Evolutionary conservation across 129 eudicot species (phyloP).

Genomic region (Solidago caesia): DNA sequence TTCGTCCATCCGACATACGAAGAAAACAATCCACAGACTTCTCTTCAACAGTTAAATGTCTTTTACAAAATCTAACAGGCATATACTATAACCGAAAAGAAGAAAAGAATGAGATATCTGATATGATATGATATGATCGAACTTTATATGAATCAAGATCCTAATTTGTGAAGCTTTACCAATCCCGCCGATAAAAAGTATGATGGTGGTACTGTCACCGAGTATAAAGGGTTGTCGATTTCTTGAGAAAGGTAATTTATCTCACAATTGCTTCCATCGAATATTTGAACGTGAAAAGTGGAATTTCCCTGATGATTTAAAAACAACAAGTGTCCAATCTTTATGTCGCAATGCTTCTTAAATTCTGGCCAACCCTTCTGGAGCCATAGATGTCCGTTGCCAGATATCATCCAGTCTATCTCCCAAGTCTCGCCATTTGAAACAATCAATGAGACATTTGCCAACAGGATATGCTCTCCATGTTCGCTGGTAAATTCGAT

Average conservation of each 20-base stretch:
- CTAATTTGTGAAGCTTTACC: slow-evolving; percentile 11
- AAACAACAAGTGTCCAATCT: not conserved
- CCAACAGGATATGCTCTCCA: slow-evolving; percentile 18
- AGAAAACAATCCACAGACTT: slow-evolving; percentile 3
- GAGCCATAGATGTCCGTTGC: slow-evolving; percentile 7
- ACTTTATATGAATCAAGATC: not conserved
- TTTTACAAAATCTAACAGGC: slow-evolving; percentile 18
- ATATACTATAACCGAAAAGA: not conserved
- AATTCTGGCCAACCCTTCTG: slow-evolving; percentile 30
- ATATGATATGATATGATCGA: not conserved
- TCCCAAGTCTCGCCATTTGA: slow-evolving; percentile 19
- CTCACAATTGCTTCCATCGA: slow-evolving; percentile 15
- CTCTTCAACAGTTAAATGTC: not conserved
- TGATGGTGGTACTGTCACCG: not conserved
- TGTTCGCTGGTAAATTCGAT: slow-evolving; percentile 4
- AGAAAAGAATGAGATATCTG: not conserved
- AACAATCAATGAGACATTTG: not conserved
- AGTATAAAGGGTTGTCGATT: not conserved
- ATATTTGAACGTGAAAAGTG: slow-evolving; percentile 13
- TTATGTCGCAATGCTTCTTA: slow-evolving; percentile 1
- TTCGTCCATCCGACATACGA: slow-evolving; percentile 4
- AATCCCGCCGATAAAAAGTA: not conserved
- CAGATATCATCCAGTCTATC: slow-evolving; percentile 19
- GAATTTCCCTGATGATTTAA: slow-evolving; percentile 2
- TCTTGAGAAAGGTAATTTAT: not conserved